Conservation (phyloP, 1,139 yeast species). For the Hyphopichia pseudoburtonii region DNA sequence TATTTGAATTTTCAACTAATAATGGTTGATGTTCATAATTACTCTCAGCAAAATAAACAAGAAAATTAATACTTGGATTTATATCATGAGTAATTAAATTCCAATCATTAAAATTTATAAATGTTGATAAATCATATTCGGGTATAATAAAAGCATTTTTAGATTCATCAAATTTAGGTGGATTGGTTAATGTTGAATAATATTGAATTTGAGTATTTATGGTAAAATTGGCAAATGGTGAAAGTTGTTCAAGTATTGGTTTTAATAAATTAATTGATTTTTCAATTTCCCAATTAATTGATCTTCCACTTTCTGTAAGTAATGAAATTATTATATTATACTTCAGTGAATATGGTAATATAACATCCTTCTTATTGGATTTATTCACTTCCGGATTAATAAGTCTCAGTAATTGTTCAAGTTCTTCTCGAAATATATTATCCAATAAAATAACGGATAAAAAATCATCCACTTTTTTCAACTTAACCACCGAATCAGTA, state of each 20-base stretch:
- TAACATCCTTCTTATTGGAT: constrained; percentile 26
- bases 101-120: constrained; percentile 80
- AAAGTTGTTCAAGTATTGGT: constrained; percentile 32
- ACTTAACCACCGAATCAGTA: constrained; percentile 25
- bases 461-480: constrained; percentile 33
- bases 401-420: constrained; percentile 21
- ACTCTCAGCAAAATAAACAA: constrained; percentile 58
- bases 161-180: constrained; percentile 23
- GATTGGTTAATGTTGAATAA: constrained; percentile 47
- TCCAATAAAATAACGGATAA: constrained; percentile 33
- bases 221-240: constrained; percentile 65
- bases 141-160: constrained; percentile 35
- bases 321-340: constrained; percentile 68
- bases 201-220: constrained; percentile 79
- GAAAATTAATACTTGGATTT: constrained; percentile 68
- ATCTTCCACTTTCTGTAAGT: constrained; percentile 40
- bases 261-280: constrained; percentile 22
- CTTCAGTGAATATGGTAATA: constrained; percentile 58
- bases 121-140: constrained; percentile 57
- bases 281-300: constrained; percentile 42
- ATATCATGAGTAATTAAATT: constrained; percentile 56
- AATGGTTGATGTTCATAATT: constrained; percentile 46
- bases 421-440: constrained; percentile 36
- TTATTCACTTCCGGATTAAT: constrained; percentile 13
- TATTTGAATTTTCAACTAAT: constrained; percentile 42